Evolutionary conservation across 805 yeast genomes (phyloP), one percentile per base, ranked within the genome.

Genomic region (Kodamaea kakaduensis): DNA sequence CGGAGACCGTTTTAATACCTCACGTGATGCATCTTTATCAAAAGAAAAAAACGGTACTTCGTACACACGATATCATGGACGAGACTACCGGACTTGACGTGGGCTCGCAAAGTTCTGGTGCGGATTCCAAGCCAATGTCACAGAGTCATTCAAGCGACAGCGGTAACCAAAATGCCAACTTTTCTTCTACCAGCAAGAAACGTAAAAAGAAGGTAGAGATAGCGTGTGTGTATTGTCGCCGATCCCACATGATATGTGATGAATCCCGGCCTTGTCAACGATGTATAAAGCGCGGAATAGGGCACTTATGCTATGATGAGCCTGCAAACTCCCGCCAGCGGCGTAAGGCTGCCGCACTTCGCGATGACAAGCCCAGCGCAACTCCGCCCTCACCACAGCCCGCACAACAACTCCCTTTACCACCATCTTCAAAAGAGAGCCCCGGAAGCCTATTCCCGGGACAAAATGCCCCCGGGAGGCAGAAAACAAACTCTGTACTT

Each of bases 181-280:
- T 14, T 8, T n/a, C 10, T 23, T 12, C 5, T 23, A 5, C 20
- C 16, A 25, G 19, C 17, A 48, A 46, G 36, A 51, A 50, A 31
- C 59, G 74, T 36, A 74, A 69, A 56, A 62, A 73, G 50, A 77
- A 78, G 50, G 77, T 73, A 9, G 73, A 66, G 14, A 64, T 71
- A 32, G 95, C 97, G 0, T 89, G 97, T 61, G 83, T 89, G 1
- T 89, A 84, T 52, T 89, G 97, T 55, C 75, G 96, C 25, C 67
- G 97, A 36, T 85, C 96, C 0, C 97, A 89, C 56, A 85, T 89
- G 89, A 84, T 87, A 19, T 89, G 97, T 61, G 95, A 88, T 56
- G 82, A 79, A 26, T 64, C 75, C 13, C 59, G 86, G 49, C 78
- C 93, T 5, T 85, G 95, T 51, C 74, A 78, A 33, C 68, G 96